phyloP scores from a whole-genome alignment of 768 basidiomycete genomes.

The Tylopilus cervinicoccineus region DNA sequence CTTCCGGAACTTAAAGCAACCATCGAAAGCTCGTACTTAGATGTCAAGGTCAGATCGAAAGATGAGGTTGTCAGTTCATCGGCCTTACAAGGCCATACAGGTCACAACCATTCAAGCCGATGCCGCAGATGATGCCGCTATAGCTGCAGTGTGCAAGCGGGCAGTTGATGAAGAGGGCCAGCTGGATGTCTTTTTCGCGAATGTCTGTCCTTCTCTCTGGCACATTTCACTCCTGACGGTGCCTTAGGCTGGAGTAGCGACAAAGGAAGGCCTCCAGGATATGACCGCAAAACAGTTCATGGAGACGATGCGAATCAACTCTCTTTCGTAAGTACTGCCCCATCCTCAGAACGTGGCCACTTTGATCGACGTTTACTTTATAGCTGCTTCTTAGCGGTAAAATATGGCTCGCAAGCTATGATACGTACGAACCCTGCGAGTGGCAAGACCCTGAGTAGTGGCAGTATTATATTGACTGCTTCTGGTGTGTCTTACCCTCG shows the following conservation, averaged over 20 bases:
- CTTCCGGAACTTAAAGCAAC: conserved; percentile 68
- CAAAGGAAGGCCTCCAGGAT: conserved; percentile 41
- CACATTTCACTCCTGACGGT: conserved; percentile 3
- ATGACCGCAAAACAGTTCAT: conserved; percentile 65
- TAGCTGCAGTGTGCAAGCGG: conserved; percentile 63
- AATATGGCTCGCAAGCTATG: conserved; percentile 85
- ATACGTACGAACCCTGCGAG: conserved; percentile 54
- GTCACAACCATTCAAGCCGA: conserved; percentile 77
- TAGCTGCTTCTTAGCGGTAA: conserved; percentile 88
- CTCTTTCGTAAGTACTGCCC: conserved; percentile 45
- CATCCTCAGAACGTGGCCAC: conserved; percentile 1
- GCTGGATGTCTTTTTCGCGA: conserved; percentile 93
- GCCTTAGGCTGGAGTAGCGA: conserved; percentile 63
- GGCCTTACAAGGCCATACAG: conserved; percentile 39
- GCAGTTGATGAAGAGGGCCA: conserved; percentile 79
- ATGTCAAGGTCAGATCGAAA: conserved; percentile 61
- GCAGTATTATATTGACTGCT: conserved; percentile 86
- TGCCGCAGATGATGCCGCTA: conserved; percentile 72
- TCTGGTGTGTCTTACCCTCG: conserved; percentile 49
- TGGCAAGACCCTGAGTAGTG: conserved; percentile 67
- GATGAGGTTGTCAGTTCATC: neutral
- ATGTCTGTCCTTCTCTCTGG: conserved; percentile 45
- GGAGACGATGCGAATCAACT: conserved; percentile 75
- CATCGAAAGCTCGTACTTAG: conserved; percentile 63
- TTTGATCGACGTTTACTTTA: conserved; percentile 1